These are phyloP conservation scores for Aspergillus sojae DNA, from an alignment of 2,329 filamentous ascomycete species.

Conservation along the genomic window DNA sequence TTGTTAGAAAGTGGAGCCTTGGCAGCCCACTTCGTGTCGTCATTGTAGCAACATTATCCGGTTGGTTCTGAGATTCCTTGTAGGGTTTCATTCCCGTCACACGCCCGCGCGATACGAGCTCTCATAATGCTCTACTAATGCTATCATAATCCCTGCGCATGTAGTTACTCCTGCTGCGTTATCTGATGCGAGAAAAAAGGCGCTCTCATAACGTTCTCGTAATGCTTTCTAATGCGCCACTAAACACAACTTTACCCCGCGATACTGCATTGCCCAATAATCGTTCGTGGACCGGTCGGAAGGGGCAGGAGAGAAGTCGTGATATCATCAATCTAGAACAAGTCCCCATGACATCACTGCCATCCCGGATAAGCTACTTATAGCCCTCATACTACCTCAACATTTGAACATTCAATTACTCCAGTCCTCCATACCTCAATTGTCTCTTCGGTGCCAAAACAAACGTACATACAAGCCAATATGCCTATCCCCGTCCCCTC, in stretches of 20 bases:
- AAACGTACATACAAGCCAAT: constrained; percentile 11
- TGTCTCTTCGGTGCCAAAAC: background rate
- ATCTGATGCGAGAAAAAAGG: background rate
- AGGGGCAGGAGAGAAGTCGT: background rate
- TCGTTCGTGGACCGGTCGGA: background rate
- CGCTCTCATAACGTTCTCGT: background rate
- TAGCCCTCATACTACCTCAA: background rate
- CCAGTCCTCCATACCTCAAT: background rate
- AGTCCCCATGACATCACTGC: background rate
- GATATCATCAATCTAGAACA: background rate
- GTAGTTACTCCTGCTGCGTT: no score
- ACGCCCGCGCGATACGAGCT: background rate
- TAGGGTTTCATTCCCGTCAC: background rate
- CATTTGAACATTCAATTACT: background rate
- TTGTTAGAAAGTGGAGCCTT: background rate
- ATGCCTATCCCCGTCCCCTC: constrained; percentile 45
- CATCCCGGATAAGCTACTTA: background rate
- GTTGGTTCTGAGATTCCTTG: background rate
- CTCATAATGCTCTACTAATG: background rate
- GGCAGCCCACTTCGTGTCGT: constrained; percentile 16
- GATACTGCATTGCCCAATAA: background rate
- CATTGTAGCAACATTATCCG: constrained; percentile 9
- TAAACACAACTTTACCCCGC: background rate
- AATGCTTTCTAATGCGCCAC: background rate
- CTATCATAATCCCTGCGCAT: background rate